Conservation (phyloP, 164 flowering plant species). For the Piper longum region DNA sequence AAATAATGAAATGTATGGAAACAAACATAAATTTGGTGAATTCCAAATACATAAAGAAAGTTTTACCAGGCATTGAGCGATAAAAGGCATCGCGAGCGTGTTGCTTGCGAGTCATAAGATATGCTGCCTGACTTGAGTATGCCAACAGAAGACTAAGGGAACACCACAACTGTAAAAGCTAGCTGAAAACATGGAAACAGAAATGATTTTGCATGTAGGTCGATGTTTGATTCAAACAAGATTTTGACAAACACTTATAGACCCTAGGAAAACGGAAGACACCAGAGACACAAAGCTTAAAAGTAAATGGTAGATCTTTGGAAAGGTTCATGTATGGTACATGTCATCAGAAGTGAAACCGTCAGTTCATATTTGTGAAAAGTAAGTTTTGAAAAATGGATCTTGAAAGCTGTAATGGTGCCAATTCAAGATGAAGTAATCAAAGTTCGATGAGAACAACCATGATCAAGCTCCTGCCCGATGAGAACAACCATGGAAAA, state of each 20-base stretch:
- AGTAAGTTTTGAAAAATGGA: too few relatives aligned
- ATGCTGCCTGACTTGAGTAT: conserved; percentile 93
- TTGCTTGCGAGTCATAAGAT: conserved; percentile 45
- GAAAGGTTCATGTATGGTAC: too few relatives aligned
- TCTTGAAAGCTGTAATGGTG: too few relatives aligned
- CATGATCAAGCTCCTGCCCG: too few relatives aligned
- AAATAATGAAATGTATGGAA: conserved; percentile 19
- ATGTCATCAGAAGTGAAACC: too few relatives aligned
- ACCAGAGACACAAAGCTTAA: too few relatives aligned
- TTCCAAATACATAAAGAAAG: conserved; percentile 8
- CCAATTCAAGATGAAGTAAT: background rate
- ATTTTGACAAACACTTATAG: background rate
- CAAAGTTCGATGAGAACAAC: background rate
- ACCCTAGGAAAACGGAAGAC: too few relatives aligned
- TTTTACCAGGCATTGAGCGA: conserved; percentile 79
- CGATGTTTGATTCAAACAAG: conserved; percentile 11
- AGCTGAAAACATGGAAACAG: conserved; percentile 14
- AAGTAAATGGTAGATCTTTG: too few relatives aligned
- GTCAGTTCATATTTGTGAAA: too few relatives aligned
- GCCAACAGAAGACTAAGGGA: conserved; percentile 92
- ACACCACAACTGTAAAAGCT: conserved; percentile 81
- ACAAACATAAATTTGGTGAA: conserved; percentile 38
- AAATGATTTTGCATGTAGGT: conserved; percentile 70
- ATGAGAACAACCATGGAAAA: too few relatives aligned
- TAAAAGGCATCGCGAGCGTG: conserved; percentile 72